These are phyloP conservation scores for Neofusicoccum laricinum DNA, from an alignment of 2,329 filamentous ascomycete genomes.

Conservation along the genomic window DNA sequence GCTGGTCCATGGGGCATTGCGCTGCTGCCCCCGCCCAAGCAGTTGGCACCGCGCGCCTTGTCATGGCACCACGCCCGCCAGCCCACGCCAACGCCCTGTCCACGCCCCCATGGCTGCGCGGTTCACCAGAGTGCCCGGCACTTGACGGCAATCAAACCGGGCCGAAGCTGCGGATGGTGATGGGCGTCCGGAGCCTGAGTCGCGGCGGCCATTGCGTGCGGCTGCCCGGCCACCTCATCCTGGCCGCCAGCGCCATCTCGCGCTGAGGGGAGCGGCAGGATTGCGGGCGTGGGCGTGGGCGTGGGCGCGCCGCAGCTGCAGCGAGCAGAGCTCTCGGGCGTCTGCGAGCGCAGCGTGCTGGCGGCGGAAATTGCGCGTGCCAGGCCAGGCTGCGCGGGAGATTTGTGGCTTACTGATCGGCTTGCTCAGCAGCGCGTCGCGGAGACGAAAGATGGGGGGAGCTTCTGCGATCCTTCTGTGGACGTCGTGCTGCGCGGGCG, in stretches of 20 bases:
- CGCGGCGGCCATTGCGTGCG: conserved; percentile 3
- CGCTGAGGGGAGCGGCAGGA: background rate
- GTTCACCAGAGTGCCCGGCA: conserved; percentile 4
- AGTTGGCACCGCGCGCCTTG: conserved; percentile 1
- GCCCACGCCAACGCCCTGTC: background rate
- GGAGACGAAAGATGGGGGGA: background rate
- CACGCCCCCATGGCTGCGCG: conserved; percentile 4
- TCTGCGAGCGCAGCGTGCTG: background rate
- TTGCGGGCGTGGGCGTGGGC: too few relatives aligned
- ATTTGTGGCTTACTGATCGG: conserved; percentile 4
- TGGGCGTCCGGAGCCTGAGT: conserved; percentile 6
- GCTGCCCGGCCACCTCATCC: background rate
- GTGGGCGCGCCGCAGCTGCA: too few relatives aligned
- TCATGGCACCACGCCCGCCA: conserved; percentile 5
- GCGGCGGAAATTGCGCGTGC: conserved; percentile 1
- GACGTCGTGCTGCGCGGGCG: background rate
- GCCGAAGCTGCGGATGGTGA: conserved; percentile 13
- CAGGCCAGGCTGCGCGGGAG: background rate
- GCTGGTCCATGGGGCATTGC: background rate
- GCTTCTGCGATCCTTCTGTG: background rate
- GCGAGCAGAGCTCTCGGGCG: background rate
- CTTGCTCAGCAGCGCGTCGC: background rate
- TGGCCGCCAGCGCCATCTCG: background rate
- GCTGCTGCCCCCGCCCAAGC: too few relatives aligned
- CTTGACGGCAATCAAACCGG: conserved; percentile 12